A percentile compares a stretch with the other conserved stretches of the same genome.
Evolutionary conservation across 2,329 filamentous ascomycete genomes (phyloP).

Genomic region (Pseudogymnoascus sp.): DNA sequence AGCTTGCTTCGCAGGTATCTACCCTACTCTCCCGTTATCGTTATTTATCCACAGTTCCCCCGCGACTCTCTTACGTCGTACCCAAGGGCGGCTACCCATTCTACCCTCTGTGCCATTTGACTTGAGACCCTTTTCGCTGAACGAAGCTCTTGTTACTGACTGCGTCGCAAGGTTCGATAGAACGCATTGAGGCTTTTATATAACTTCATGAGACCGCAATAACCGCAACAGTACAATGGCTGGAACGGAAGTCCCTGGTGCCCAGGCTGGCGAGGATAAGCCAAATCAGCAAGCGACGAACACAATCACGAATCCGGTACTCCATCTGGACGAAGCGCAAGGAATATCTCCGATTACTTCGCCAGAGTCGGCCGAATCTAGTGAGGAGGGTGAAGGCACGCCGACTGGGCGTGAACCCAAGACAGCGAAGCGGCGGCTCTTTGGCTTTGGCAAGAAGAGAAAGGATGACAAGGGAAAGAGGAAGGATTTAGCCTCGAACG

Average conservation of each 20-base stretch:
- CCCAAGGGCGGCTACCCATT: neutral
- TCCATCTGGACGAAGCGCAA: slow-evolving; percentile 27
- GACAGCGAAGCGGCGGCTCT: slow-evolving; percentile 47
- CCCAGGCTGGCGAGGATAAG: neutral
- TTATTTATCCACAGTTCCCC: neutral
- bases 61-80: neutral
- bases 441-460: slow-evolving; percentile 51
- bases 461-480: slow-evolving; percentile 36
- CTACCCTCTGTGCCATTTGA: neutral
- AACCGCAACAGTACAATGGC: slow-evolving; percentile 2
- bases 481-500: slow-evolving; percentile 27
- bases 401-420: slow-evolving; percentile 31
- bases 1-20: slow-evolving; percentile 6
- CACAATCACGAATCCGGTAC: slow-evolving; percentile 16
- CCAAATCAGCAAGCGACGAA: slow-evolving; percentile 17
- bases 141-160: neutral
- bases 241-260: neutral
- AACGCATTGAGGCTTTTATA: neutral
- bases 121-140: neutral
- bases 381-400: slow-evolving; percentile 23
- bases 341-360: slow-evolving; percentile 8
- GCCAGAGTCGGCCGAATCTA: slow-evolving; percentile 18
- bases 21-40: neutral
- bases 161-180: neutral
- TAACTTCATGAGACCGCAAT: neutral